Conservation (phyloP, 352 stramenopile genomes). For the Pythium rhizo-oryzae region DNA sequence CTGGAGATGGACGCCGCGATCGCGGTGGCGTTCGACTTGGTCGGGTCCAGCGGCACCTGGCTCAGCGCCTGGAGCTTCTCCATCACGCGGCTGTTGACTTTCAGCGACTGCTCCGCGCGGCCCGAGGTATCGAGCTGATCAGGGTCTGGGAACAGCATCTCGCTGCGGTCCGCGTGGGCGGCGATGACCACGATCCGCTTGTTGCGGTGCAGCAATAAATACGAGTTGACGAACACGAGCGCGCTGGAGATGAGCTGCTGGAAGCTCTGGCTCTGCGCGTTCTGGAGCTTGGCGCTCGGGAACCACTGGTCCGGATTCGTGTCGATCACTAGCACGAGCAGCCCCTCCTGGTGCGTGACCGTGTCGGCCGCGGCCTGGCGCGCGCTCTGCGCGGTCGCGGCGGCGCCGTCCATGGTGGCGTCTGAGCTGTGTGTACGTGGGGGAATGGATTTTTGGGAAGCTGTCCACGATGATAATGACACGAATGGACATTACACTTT, state of each 20-base stretch:
- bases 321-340: constrained; percentile 82
- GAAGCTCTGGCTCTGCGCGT: constrained; percentile 37
- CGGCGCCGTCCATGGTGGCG: constrained; percentile 8
- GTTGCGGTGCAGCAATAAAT: constrained; percentile 83
- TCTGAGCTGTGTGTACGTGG: too few relatives aligned
- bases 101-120: constrained; percentile 67
- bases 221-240: constrained; percentile 88
- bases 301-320: constrained; percentile 83
- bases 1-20: constrained; percentile 81
- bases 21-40: constrained; percentile 64
- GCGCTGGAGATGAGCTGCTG: constrained; percentile 76
- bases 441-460: too few relatives aligned
- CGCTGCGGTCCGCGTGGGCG: constrained; percentile 65
- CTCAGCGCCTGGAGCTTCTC: constrained; percentile 65
- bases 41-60: constrained; percentile 43
- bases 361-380: constrained; percentile 4
- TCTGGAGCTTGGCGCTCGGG: constrained; percentile 33
- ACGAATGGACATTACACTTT: too few relatives aligned
- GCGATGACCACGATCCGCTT: constrained; percentile 87
- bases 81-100: constrained; percentile 75
- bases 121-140: constrained; percentile 65
- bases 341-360: constrained; percentile 41
- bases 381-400: constrained; percentile 6
- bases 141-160: constrained; percentile 80
- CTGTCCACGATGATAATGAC: too few relatives aligned